A percentile compares a stretch with the other conserved stretches of the same genome.
These are phyloP conservation scores for Glycine soja DNA, from an alignment of 306 rosid genomes.

Conservation along the genomic window DNA sequence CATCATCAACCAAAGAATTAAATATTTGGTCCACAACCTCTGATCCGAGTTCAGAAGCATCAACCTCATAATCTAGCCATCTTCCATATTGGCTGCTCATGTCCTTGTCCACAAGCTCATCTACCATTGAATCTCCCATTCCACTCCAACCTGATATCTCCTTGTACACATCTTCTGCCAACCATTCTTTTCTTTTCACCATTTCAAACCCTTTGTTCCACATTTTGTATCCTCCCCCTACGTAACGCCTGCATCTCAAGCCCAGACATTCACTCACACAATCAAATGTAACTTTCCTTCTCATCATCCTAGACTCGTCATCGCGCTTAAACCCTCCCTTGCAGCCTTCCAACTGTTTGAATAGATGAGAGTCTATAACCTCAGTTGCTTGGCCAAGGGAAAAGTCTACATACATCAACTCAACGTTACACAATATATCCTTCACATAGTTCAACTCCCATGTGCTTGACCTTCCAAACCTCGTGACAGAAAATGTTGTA, in stretches of 20 bases:
- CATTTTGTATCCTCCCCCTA: slow-evolving; percentile 67
- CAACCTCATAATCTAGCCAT: slow-evolving; percentile 80
- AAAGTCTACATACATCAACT: slow-evolving; percentile 73
- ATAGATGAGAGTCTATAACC: slow-evolving; percentile 69
- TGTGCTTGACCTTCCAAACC: slow-evolving; percentile 48
- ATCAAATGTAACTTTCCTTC: slow-evolving; percentile 73
- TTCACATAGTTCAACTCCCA: slow-evolving; percentile 83
- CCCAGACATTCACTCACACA: slow-evolving; percentile 81
- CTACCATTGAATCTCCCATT: slow-evolving; percentile 87
- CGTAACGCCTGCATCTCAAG: slow-evolving; percentile 65
- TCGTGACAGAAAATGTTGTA: slow-evolving; percentile 37
- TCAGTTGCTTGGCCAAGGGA: slow-evolving; percentile 59
- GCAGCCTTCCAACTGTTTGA: slow-evolving; percentile 70
- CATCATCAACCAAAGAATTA: slow-evolving; percentile 74
- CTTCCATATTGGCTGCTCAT: slow-evolving; percentile 80
- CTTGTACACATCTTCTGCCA: slow-evolving; percentile 75
- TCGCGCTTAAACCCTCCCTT: slow-evolving; percentile 51
- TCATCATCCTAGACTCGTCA: slow-evolving; percentile 50
- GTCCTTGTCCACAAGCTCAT: slow-evolving; percentile 88
- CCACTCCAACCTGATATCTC: slow-evolving; percentile 74
- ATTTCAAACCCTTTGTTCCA: slow-evolving; percentile 78
- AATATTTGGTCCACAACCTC: slow-evolving; percentile 75
- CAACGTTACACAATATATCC: slow-evolving; percentile 68
- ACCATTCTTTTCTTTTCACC: slow-evolving; percentile 71
- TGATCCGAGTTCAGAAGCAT: slow-evolving; percentile 66